Evolutionary conservation across 805 yeast genomes (phyloP), one percentile per base, ranked within the genome.

Genomic region (Ogataea minuta): DNA sequence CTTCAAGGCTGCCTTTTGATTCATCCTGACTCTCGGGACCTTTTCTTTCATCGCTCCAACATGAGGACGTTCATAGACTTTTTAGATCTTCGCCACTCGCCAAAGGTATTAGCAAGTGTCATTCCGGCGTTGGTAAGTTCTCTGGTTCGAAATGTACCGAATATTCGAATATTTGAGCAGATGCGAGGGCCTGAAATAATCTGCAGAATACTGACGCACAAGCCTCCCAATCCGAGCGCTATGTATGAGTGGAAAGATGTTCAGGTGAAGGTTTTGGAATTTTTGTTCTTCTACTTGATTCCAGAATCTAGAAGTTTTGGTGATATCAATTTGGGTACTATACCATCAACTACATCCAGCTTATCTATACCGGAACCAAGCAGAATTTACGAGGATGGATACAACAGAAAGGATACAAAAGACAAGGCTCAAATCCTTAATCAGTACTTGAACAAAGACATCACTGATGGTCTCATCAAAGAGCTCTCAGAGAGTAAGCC

Each of bases 241-340:
- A 16, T 31, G 2, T 61, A 31, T 49, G 56, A 16, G 60, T 53
- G 74, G 28, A 79, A 79, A 49, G 70, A 70, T 23, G 71, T 82
- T 10, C 79, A 80, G 49, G 74, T 81, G 46, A 77, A 79, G 49
- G 71, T 79, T 9, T 68, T 84, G 34, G 90, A 84, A 60, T 84
- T 83, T 55, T 62, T 84, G 36, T 74, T 83, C 39, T 80, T 82
- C 54, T 83, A 84, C 52, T 60, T 84, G 39, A 68, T 77, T 7
- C 88, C 87, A 9, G 91, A 82, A 56, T 61, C 72, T 4, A 34
- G 34, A 21, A 15, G 23, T 23, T 23, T 9, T 11, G 27, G 25
- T 27, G 12, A 31, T n/a, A 23, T 10, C 2, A 27, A 14, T 2
- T 14, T 3, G 2, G 23, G 4, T 14, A 9, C 6, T 10, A 19